Percentiles rank a stretch among this genome's conserved stretches.
Evolutionary conservation across 352 stramenopile genomes (phyloP).

Genomic region (Hyaloperonospora brassicae): DNA sequence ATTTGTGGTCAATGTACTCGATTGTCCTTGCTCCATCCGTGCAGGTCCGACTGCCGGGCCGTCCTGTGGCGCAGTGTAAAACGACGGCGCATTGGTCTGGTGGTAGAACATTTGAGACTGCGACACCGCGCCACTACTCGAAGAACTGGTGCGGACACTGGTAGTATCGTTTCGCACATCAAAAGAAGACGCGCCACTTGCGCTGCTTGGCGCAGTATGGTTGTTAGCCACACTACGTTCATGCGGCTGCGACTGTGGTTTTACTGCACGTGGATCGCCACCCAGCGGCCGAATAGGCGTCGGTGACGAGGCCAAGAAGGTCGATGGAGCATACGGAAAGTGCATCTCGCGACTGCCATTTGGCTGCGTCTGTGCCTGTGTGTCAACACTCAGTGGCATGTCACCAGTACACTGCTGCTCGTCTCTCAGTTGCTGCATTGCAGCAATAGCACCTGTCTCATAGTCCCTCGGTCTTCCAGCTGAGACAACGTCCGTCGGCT

Average conservation of each 20-base stretch:
- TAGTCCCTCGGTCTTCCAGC: not conserved
- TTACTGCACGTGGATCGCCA: constrained; percentile 48
- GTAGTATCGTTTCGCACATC: constrained; percentile 11
- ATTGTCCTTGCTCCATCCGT: constrained; percentile 31
- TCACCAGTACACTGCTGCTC: not conserved
- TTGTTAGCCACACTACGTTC: constrained; percentile 7
- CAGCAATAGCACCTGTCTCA: not conserved
- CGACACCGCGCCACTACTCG: constrained; percentile 24
- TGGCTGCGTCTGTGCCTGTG: constrained; percentile 3
- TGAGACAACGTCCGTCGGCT: too few species aligned
- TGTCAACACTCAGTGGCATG: constrained; percentile 13
- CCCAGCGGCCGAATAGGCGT: constrained; percentile 69
- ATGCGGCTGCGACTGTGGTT: constrained; percentile 11
- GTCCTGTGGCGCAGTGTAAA: constrained; percentile 48
- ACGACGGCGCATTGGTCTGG: constrained; percentile 46
- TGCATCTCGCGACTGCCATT: constrained; percentile 26
- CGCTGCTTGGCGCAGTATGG: constrained; percentile 3
- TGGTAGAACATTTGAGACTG: constrained; percentile 55
- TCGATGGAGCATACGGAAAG: constrained; percentile 52
- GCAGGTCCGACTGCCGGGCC: constrained; percentile 26
- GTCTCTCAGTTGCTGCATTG: not conserved
- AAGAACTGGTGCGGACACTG: constrained; percentile 3
- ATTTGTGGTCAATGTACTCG: constrained; percentile 10
- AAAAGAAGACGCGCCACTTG: not conserved
- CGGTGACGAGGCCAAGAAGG: constrained; percentile 55